phyloP scores from a whole-genome alignment of 1,284 basidiomycete species.

The Cystobasidium sp. region DNA sequence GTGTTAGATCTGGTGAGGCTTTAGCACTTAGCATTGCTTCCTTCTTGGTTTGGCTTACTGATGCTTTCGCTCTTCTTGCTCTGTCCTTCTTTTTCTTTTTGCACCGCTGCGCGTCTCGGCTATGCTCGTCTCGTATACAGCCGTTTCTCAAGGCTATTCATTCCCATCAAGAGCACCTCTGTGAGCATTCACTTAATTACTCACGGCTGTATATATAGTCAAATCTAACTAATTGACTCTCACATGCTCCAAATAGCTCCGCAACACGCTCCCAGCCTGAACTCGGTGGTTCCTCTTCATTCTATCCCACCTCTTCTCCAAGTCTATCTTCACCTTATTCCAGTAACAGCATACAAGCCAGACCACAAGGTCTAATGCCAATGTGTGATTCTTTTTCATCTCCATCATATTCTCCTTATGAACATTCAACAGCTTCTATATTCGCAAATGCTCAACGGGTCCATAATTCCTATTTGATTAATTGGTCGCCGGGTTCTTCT shows the following conservation, averaged over 20 bases:
- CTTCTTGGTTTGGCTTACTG: neutral
- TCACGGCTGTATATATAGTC: neutral
- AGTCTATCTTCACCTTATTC: neutral
- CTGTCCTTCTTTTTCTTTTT: no score
- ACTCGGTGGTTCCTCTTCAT: neutral
- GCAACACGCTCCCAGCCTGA: neutral
- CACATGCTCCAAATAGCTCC: neutral
- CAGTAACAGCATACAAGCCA: no score
- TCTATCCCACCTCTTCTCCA: neutral
- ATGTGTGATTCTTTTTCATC: slow-evolving; percentile 9
- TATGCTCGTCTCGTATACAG: neutral
- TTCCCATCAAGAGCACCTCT: slow-evolving; percentile 8
- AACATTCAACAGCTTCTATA: slow-evolving; percentile 8
- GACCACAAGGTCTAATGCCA: slow-evolving; percentile 10
- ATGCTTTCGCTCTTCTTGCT: neutral
- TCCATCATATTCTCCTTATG: neutral
- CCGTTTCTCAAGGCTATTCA: slow-evolving; percentile 20
- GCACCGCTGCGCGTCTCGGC: no score
- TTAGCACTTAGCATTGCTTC: neutral
- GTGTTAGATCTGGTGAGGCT: slow-evolving; percentile 6
- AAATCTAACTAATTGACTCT: neutral
- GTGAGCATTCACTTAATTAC: neutral
- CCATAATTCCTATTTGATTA: neutral
- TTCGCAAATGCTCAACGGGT: neutral
- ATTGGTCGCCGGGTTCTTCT: neutral